Evolutionary conservation across 148 eudicot species (phyloP).

Genomic region (Tetragonia tetragonoides): DNA sequence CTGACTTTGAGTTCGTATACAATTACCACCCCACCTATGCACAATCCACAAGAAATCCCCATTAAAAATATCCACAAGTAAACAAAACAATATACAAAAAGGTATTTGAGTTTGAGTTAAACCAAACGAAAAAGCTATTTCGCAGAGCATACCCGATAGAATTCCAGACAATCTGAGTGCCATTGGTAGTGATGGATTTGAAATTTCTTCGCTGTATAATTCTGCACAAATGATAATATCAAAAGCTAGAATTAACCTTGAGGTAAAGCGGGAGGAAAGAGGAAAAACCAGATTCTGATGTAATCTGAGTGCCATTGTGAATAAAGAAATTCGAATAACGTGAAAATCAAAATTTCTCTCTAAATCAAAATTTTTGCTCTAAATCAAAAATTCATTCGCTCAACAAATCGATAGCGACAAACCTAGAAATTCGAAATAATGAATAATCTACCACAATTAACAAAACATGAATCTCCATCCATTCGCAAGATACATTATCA

Average conservation of each 20-base stretch:
- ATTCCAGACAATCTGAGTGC: slow-evolving; percentile 91
- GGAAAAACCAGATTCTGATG: slow-evolving; percentile 69
- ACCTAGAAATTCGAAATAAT: no score
- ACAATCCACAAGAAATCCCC: neutral
- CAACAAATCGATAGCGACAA: no score
- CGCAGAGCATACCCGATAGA: slow-evolving; percentile 66
- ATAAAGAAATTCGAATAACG: no score
- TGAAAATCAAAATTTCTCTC: slow-evolving; percentile 73
- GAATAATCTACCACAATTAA: no score
- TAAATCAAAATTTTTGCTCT: no score
- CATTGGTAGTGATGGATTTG: slow-evolving; percentile 92
- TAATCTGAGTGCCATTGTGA: no score
- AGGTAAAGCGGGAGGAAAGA: slow-evolving; percentile 3
- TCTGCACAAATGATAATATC: neutral
- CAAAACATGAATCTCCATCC: neutral
- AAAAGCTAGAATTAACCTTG: neutral
- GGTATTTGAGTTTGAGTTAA: no score
- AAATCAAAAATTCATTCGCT: no score
- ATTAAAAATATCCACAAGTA: no score
- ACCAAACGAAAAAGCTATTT: neutral
- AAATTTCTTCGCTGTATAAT: slow-evolving; percentile 77
- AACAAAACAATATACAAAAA: no score
- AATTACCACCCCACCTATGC: slow-evolving; percentile 88
- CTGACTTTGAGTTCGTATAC: slow-evolving; percentile 91
- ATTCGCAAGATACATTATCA: neutral